phyloP scores from a whole-genome alignment of 129 eudicot genomes.

The Solidago caesia region DNA sequence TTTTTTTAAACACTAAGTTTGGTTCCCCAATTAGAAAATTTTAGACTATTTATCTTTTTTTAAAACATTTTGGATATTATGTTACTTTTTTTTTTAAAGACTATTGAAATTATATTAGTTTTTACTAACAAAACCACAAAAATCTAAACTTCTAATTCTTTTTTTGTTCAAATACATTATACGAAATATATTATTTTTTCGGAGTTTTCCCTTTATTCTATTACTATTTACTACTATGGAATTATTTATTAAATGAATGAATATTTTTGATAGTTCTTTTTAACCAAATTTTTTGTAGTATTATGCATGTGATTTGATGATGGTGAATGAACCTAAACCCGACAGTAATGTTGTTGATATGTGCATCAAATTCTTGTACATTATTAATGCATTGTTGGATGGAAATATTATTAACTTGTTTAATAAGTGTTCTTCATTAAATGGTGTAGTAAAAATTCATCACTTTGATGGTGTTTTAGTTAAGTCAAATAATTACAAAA shows the following conservation, averaged over 20 bases:
- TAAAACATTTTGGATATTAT: too few species aligned
- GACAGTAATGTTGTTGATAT: neutral
- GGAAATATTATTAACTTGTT: neutral
- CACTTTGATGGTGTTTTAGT: neutral
- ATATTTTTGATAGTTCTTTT: neutral
- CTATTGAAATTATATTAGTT: too few species aligned
- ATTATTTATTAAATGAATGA: neutral
- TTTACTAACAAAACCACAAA: too few species aligned
- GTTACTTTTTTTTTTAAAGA: too few species aligned
- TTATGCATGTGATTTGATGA: constrained; percentile 18
- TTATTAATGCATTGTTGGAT: neutral
- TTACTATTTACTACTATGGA: too few species aligned
- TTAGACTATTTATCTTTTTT: too few species aligned
- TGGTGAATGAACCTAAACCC: constrained; percentile 24
- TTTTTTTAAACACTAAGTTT: too few species aligned
- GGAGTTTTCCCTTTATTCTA: too few species aligned
- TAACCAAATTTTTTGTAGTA: constrained; percentile 22
- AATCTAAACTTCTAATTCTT: too few species aligned
- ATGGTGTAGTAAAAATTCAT: neutral
- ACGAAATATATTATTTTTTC: too few species aligned
- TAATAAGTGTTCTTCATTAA: neutral
- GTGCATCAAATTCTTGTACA: neutral
- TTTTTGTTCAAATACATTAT: too few species aligned
- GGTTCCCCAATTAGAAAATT: too few species aligned
- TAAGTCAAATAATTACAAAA: neutral